Base-by-base conservation (phyloP, 1,139 yeast genomes). In the Lodderomyces pseudojiufengensis region DNA sequence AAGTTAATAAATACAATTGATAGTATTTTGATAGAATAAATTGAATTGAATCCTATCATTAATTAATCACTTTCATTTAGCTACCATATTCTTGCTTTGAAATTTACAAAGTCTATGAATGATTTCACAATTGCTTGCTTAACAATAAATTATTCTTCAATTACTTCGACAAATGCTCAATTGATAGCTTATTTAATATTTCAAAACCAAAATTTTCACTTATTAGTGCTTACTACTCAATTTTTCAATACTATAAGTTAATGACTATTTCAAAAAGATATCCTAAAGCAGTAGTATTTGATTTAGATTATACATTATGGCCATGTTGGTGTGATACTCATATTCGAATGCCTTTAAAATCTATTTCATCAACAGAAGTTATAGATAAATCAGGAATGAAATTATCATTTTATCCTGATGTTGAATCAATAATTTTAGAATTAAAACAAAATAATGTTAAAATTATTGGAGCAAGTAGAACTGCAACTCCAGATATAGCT, bases 271-370 rank as follows among this genome's bases (percentile, higher is more conserved):
- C 12, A 24, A 33, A 26, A 13, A 43, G 38, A 20, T 76, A 74
- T 44, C 86, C 87, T 0, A 65, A 65, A 42, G 80, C 76, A 1
- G 77, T 82, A 4, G 88, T 83, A 1, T 81, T 84, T 54, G 94
- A 84, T 48, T 60, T 84, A 31, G 94, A 84, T 54, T 84, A 80
- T 50, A 84, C 94, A 0, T 59, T 84, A 29, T 84, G 92, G 94
- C 90, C 74, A 28, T 64, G 84, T 57, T 73, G 71, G 84, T 74
- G 68, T 44, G 71, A 84, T 50, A 82, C 87, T 0, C 92, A 84
- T 51, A 68, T 84, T 11, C 57, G 65, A 2, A 63, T 76, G n/a
- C 92, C 65, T 2, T 32, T 60, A 5, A 52, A 48, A 40, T 46
- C 56, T 24, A 43, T 46, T 0, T 47, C 52, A 5, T 54, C 55